Percentiles rank a stretch among this genome's conserved stretches.
Conservation (phyloP, 352 stramenopile genomes). For the Phytophthora meadii region DNA sequence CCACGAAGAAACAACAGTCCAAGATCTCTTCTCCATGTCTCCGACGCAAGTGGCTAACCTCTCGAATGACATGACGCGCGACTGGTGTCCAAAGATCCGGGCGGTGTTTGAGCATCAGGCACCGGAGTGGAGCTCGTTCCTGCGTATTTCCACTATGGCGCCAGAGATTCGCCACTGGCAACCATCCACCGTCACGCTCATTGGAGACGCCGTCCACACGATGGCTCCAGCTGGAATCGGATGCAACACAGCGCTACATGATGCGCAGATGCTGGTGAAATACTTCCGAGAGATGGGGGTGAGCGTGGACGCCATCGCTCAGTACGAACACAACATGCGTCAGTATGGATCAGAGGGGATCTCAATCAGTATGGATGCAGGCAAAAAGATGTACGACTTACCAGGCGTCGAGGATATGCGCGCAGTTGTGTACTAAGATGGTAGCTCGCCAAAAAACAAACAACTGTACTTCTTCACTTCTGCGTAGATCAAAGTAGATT, state of each 20-base stretch:
- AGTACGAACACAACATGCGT: constrained; percentile 66
- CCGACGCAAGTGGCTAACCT: constrained; percentile 53
- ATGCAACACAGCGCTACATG: constrained; percentile 61
- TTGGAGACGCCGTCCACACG: constrained; percentile 70
- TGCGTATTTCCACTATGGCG: constrained; percentile 68
- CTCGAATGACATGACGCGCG: constrained; percentile 53
- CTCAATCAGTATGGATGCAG: constrained; percentile 46
- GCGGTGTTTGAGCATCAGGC: constrained; percentile 52
- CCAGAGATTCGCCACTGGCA: constrained; percentile 56
- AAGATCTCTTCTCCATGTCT: constrained; percentile 59
- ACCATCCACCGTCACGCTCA: constrained; percentile 53
- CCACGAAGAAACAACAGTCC: constrained; percentile 35
- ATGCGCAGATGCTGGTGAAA: constrained; percentile 57
- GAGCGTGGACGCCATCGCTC: constrained; percentile 49
- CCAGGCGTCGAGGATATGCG: constrained; percentile 55
- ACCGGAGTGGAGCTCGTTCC: constrained; percentile 62
- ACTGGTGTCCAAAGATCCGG: constrained; percentile 57
- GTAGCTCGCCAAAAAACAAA: background rate
- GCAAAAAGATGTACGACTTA: constrained; percentile 57
- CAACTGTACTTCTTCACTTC: background rate
- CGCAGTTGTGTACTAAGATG: constrained; percentile 39
- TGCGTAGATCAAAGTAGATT: constrained; percentile 5
- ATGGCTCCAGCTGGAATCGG: constrained; percentile 66
- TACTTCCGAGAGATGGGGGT: constrained; percentile 56
- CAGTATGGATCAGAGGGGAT: constrained; percentile 52